phyloP scores from a whole-genome alignment of 1,284 basidiomycete species.

The Phlebopus sp. region DNA sequence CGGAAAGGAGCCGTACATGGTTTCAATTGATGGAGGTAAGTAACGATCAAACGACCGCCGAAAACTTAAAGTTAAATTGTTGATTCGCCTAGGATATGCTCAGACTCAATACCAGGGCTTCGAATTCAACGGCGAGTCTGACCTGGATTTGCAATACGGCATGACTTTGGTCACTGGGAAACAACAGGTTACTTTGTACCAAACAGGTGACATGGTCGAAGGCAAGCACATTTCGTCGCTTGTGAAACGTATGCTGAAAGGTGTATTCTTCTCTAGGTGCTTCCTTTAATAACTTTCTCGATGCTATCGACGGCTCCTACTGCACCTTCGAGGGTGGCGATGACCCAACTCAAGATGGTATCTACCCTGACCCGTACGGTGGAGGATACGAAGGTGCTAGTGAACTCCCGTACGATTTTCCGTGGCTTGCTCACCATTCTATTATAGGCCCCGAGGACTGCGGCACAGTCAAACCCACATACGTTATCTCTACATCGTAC shows the following conservation, averaged over 20 bases:
- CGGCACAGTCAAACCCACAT: conserved; percentile 33
- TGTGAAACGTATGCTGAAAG: conserved; percentile 17
- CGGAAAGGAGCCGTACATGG: conserved; percentile 7
- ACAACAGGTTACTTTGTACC: conserved; percentile 38
- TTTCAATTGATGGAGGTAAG: conserved; percentile 15
- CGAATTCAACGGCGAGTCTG: conserved; percentile 41
- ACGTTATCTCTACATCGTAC: conserved; percentile 42
- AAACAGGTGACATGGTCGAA: conserved; percentile 40
- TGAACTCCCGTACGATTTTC: conserved; percentile 17
- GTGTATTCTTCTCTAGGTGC: conserved; percentile 30
- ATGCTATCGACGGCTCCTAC: conserved; percentile 43
- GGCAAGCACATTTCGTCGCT: conserved; percentile 17
- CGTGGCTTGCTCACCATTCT: conserved; percentile 15
- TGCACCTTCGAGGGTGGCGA: conserved; percentile 45
- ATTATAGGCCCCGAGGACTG: conserved; percentile 30
- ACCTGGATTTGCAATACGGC: conserved; percentile 45
- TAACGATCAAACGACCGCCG: neutral
- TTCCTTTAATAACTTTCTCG: conserved; percentile 42
- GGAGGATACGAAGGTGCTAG: conserved; percentile 21
- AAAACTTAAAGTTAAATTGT: conserved; percentile 23
- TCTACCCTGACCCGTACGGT: conserved; percentile 39
- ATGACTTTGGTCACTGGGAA: conserved; percentile 39
- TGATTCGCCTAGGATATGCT: conserved; percentile 38
- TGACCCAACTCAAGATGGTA: conserved; percentile 35
- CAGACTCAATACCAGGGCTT: conserved; percentile 40